Conservation (phyloP, 2,329 filamentous ascomycete species). For the Fusarium coffeatum region DNA sequence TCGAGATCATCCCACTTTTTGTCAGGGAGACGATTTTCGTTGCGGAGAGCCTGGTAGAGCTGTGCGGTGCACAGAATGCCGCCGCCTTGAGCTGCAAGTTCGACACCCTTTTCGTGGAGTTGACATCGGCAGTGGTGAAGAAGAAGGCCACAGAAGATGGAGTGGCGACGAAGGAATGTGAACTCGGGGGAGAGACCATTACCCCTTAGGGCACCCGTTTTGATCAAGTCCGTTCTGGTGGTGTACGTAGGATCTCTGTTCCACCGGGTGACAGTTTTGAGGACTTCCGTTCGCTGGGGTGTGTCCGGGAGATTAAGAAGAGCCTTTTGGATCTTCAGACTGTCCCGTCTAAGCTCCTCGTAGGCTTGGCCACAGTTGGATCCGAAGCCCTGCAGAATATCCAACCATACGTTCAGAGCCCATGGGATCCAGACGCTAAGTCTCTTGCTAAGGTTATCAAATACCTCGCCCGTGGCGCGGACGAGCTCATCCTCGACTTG, state of each 20-base stretch:
- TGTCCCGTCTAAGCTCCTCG: constrained; percentile 20
- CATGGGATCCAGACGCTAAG: constrained; percentile 32
- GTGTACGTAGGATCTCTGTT: constrained; percentile 27
- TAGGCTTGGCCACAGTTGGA: not conserved
- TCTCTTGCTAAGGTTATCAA: not conserved
- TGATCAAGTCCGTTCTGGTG: not conserved
- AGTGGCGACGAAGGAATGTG: constrained; percentile 39
- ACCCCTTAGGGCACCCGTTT: not conserved
- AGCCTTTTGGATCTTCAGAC: constrained; percentile 29
- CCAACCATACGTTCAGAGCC: constrained; percentile 35
- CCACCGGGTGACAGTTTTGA: constrained; percentile 24
- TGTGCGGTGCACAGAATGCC: constrained; percentile 34
- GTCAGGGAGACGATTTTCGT: constrained; percentile 21
- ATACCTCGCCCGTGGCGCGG: constrained; percentile 8
- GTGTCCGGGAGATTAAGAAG: constrained; percentile 19
- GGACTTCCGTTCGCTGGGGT: not conserved
- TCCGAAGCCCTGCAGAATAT: constrained; percentile 29
- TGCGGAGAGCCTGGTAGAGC: constrained; percentile 41
- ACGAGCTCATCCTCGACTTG: constrained; percentile 39
- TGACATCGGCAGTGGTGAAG: constrained; percentile 34
- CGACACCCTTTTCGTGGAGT: constrained; percentile 24
- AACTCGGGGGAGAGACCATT: not conserved
- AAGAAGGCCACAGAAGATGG: constrained; percentile 38
- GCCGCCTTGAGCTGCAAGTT: constrained; percentile 23
- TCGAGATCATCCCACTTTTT: constrained; percentile 34